These are phyloP conservation scores for Amoebophrya sp. DNA, from an alignment of 169 alveolate species.

Conservation along the genomic window DNA sequence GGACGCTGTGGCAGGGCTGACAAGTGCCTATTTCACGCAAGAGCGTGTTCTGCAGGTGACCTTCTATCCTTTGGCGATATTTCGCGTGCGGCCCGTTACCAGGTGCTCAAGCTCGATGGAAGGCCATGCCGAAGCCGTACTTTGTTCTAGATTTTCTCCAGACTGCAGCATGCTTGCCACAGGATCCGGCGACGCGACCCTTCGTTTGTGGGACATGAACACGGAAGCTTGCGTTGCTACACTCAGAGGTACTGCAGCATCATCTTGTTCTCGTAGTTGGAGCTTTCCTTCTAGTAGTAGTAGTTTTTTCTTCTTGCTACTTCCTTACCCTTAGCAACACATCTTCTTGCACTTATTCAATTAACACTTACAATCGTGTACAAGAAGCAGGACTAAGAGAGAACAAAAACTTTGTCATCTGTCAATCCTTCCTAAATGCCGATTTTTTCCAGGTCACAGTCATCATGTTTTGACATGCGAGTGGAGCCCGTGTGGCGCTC, in stretches of 20 bases:
- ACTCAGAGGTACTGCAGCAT: constrained; percentile 43
- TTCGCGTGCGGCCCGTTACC: constrained; percentile 70
- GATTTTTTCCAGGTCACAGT: constrained; percentile 73
- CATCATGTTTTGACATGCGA: constrained; percentile 73
- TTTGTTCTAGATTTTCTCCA: constrained; percentile 80
- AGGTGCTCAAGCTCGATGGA: constrained; percentile 74
- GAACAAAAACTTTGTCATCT: no score
- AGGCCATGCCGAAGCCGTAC: constrained; percentile 80
- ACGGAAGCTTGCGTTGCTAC: constrained; percentile 75
- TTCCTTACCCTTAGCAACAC: no score
- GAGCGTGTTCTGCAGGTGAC: constrained; percentile 34
- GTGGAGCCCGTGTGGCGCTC: constrained; percentile 77
- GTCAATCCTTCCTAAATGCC: no score
- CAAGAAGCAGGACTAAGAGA: no score
- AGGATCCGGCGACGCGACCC: constrained; percentile 54
- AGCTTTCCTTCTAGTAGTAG: no score
- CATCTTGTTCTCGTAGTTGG: no score
- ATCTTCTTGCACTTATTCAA: no score
- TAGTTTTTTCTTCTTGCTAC: no score
- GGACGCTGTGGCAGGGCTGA: not conserved
- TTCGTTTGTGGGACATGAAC: constrained; percentile 81
- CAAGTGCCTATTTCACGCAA: not conserved
- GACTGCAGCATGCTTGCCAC: constrained; percentile 63
- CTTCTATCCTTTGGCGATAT: constrained; percentile 50
- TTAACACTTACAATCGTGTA: no score